Percentiles rank a stretch among this genome's conserved stretches.
Conservation (phyloP, 1,284 basidiomycete species). For the Coniophora puteana region DNA sequence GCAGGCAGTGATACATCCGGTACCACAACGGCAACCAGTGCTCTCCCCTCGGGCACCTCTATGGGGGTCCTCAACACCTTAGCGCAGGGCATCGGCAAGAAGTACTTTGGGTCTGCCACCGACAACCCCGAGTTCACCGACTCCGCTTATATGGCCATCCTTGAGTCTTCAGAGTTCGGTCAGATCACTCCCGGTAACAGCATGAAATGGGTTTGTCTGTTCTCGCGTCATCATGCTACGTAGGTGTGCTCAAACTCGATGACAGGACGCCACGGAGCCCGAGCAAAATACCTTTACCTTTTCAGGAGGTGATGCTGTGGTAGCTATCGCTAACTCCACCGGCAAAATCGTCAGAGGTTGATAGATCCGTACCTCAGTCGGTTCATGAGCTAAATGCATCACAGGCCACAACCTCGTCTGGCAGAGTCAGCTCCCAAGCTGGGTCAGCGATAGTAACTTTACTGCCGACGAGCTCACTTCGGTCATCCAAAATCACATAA, state of each 20-base stretch:
- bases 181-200: constrained; percentile 2
- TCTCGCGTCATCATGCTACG: background rate
- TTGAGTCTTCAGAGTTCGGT: constrained; percentile 11
- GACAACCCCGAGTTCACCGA: constrained; percentile 20
- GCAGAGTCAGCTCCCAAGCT: constrained; percentile 51
- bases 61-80: constrained; percentile 10
- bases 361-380: background rate
- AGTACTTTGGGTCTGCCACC: constrained; percentile 22
- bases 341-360: constrained; percentile 39
- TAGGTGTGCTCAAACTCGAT: background rate
- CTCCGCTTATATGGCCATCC: constrained; percentile 13
- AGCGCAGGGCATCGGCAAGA: constrained; percentile 20
- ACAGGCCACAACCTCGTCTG: constrained; percentile 49
- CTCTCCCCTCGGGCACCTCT: constrained; percentile 4
- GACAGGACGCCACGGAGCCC: constrained; percentile 56
- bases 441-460: constrained; percentile 44
- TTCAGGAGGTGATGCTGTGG: constrained; percentile 40
- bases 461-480: constrained; percentile 38
- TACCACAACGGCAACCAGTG: constrained; percentile 6
- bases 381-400: background rate
- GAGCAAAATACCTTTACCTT: constrained; percentile 45
- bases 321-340: constrained; percentile 41
- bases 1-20: background rate
- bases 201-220: constrained; percentile 1
- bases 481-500: constrained; percentile 43